A percentile compares a stretch with the other conserved stretches of the same genome.
Evolutionary conservation across 129 eudicot species (phyloP).

Genomic region (Helichrysum umbraculigerum): DNA sequence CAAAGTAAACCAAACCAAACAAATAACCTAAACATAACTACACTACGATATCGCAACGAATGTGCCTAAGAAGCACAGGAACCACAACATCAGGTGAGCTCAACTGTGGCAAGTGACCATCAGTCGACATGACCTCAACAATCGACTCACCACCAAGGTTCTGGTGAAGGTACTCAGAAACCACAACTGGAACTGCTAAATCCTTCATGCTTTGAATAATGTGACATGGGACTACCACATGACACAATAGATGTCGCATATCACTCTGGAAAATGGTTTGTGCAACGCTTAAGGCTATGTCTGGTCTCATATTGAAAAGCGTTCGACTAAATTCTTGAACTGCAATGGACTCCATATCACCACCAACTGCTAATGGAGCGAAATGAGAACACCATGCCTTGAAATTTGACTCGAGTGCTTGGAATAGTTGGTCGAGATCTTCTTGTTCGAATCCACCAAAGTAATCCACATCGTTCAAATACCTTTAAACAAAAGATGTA

Average conservation of each 20-base stretch:
- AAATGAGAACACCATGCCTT: constrained; percentile 93
- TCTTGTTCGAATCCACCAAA: constrained; percentile 90
- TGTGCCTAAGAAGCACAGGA: constrained; percentile 90
- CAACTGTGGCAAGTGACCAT: constrained; percentile 92
- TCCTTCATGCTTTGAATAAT: constrained; percentile 95
- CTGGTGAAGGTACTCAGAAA: constrained; percentile 87
- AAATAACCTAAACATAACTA: constrained; percentile 24
- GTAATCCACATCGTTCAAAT: constrained; percentile 82
- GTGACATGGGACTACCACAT: constrained; percentile 78
- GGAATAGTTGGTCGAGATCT: constrained; percentile 74
- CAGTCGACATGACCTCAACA: constrained; percentile 94
- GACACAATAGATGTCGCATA: constrained; percentile 62
- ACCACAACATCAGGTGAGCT: constrained; percentile 93
- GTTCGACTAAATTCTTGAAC: constrained; percentile 96
- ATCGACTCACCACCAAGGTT: constrained; percentile 78
- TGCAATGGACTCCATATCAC: constrained; percentile 80
- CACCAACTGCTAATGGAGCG: constrained; percentile 87
- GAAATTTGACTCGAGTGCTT: constrained; percentile 78
- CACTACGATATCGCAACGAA: constrained; percentile 59
- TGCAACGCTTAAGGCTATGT: constrained; percentile 77
- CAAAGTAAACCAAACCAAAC: constrained; percentile 23
- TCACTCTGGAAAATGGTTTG: constrained; percentile 81
- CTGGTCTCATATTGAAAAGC: constrained; percentile 92
- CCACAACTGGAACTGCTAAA: constrained; percentile 90
- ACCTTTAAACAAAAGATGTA: constrained; percentile 37